phyloP scores from a whole-genome alignment of 1,284 basidiomycete genomes.

The Erythrobasidium hasegawianum region DNA sequence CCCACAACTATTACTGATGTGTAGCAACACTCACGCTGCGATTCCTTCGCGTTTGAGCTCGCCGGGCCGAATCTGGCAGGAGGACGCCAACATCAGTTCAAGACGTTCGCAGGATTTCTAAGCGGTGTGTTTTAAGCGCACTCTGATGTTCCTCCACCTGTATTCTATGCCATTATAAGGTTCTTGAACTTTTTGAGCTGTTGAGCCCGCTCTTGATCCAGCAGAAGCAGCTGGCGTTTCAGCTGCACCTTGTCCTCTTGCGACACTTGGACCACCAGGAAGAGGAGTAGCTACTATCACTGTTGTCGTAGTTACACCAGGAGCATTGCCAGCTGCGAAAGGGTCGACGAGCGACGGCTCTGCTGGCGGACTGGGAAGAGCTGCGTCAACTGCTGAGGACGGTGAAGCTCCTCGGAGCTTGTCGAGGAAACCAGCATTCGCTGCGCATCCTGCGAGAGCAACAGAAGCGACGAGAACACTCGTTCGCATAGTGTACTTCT shows the following conservation, averaged over 20 bases:
- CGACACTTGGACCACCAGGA: constrained; percentile 20
- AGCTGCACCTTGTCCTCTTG: not conserved
- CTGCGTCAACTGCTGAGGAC: constrained; percentile 3
- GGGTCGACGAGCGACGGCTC: constrained; percentile 15
- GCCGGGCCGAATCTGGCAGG: constrained; percentile 28
- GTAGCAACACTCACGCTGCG: constrained; percentile 2
- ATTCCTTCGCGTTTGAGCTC: constrained; percentile 19
- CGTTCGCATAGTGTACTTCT: no score
- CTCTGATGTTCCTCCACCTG: constrained; percentile 21
- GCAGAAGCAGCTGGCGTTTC: constrained; percentile 1
- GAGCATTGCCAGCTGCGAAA: constrained; percentile 2
- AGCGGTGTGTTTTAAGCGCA: constrained; percentile 2
- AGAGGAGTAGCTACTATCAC: constrained; percentile 12
- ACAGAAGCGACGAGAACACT: not conserved
- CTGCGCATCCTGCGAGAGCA: not conserved
- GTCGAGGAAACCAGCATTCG: constrained; percentile 30
- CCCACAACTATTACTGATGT: no score
- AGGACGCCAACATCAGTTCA: not conserved
- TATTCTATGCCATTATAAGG: constrained; percentile 24
- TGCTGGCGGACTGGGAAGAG: constrained; percentile 18
- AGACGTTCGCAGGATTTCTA: not conserved
- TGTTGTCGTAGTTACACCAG: not conserved
- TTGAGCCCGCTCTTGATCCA: no score
- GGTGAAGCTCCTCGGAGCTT: constrained; percentile 7
- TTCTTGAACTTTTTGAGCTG: not conserved